Conservation (phyloP, 768 basidiomycete genomes). For the Naganishia antarctica region DNA sequence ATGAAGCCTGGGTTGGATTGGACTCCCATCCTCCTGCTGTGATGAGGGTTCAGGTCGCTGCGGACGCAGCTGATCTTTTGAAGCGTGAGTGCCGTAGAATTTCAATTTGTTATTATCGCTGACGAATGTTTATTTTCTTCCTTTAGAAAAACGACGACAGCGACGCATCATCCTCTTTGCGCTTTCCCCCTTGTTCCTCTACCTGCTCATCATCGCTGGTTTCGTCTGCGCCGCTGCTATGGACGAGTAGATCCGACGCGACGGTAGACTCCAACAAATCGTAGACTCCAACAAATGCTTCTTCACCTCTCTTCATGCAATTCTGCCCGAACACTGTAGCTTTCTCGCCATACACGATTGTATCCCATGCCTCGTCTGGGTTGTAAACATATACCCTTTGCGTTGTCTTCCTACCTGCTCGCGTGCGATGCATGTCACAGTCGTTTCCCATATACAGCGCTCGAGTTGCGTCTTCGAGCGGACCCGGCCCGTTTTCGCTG, state of each 20-base stretch:
- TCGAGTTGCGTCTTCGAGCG: too few relatives aligned
- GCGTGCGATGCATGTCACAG: too few relatives aligned
- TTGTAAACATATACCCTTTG: neutral
- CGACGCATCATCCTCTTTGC: constrained; percentile 19
- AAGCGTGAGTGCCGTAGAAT: neutral
- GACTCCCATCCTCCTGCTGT: constrained; percentile 10
- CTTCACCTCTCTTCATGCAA: neutral
- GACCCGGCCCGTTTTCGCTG: too few relatives aligned
- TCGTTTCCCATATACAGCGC: too few relatives aligned
- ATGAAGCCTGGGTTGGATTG: constrained; percentile 12
- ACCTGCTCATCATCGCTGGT: constrained; percentile 15
- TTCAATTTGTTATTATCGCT: neutral
- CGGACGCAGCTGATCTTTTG: neutral
- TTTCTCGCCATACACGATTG: neutral
- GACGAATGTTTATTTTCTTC: too few relatives aligned
- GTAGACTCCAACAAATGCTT: too few relatives aligned
- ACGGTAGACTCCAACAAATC: too few relatives aligned
- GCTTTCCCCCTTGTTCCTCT: constrained; percentile 6
- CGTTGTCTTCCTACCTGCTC: neutral
- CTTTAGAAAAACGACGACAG: constrained; percentile 11
- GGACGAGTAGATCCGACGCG: neutral
- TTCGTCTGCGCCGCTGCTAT: constrained; percentile 1
- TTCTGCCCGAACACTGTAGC: neutral
- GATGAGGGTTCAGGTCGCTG: constrained; percentile 3
- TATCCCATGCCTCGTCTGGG: neutral